These are phyloP conservation scores for Monosporascus sp. DNA, from an alignment of 2,329 filamentous ascomycete genomes.

Conservation along the genomic window DNA sequence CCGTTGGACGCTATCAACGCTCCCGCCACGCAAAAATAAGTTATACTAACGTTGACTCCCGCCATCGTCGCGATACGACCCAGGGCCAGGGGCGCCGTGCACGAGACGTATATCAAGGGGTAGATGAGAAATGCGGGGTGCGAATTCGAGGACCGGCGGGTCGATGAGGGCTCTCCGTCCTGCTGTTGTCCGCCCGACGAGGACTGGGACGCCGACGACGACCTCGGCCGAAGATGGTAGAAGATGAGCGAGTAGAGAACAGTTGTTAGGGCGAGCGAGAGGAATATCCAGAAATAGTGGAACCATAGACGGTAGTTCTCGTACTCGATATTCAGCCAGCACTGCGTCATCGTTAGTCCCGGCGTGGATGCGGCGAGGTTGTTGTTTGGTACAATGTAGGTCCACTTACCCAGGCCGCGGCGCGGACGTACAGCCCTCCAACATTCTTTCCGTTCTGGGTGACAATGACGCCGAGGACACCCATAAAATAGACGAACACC, in stretches of 20 bases:
- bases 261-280: conserved; percentile 29
- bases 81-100: conserved; percentile 60
- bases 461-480: conserved; percentile 42
- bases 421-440: conserved; percentile 55
- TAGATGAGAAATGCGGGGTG: conserved; percentile 59
- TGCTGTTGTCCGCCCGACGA: conserved; percentile 13
- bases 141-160: neutral
- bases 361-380: too few relatives aligned
- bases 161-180: neutral
- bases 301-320: conserved; percentile 48
- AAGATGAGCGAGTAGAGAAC: conserved; percentile 32
- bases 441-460: conserved; percentile 34
- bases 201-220: conserved; percentile 16
- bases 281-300: conserved; percentile 59
- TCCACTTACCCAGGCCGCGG: conserved; percentile 53
- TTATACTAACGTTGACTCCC: conserved; percentile 41
- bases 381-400: neutral
- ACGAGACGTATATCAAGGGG: conserved; percentile 63
- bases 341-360: conserved; percentile 30
- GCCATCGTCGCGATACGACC: conserved; percentile 60
- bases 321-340: conserved; percentile 54
- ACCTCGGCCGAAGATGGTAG: conserved; percentile 24
- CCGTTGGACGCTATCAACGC: conserved; percentile 53
- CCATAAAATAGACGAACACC: conserved; percentile 54
- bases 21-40: conserved; percentile 55